Percentiles rank a stretch among this genome's conserved stretches.
Evolutionary conservation across 129 eudicot genomes (phyloP).

Genomic region (Flaveria sonorensis): DNA sequence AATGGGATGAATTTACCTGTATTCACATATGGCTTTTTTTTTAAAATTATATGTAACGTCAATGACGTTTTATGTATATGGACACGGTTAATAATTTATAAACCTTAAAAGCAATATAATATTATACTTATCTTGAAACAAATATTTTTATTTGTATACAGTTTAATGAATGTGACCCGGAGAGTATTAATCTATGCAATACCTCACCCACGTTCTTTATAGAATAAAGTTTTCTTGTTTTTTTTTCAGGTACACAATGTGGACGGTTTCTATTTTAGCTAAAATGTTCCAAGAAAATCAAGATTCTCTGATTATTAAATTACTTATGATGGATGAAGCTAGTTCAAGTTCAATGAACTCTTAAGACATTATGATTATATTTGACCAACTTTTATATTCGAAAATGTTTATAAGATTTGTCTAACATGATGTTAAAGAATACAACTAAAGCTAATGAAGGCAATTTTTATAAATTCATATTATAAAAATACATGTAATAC

Average conservation of each 20-base stretch:
- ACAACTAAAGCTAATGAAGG: neutral
- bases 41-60: neutral
- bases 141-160: neutral
- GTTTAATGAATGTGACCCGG: neutral
- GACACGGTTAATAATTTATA: neutral
- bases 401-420: neutral
- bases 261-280: constrained; percentile 29
- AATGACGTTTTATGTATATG: neutral
- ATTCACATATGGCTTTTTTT: neutral
- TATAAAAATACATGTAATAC: too few species aligned
- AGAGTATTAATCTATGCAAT: neutral
- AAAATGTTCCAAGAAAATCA: constrained; percentile 1
- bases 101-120: neutral
- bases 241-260: constrained; percentile 23
- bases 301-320: constrained; percentile 19
- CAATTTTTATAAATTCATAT: too few species aligned
- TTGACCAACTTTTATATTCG: constrained; percentile 17
- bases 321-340: neutral
- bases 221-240: constrained; percentile 17
- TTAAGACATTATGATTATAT: constrained; percentile 31
- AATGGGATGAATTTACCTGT: neutral
- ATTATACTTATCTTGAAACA: neutral
- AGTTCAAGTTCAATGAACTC: constrained; percentile 28
- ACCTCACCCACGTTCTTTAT: constrained; percentile 36
- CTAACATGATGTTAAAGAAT: neutral